Evolutionary conservation across 805 yeast species (phyloP), one percentile per base, ranked within the genome.

Genomic region (Myxozyma neglecta): DNA sequence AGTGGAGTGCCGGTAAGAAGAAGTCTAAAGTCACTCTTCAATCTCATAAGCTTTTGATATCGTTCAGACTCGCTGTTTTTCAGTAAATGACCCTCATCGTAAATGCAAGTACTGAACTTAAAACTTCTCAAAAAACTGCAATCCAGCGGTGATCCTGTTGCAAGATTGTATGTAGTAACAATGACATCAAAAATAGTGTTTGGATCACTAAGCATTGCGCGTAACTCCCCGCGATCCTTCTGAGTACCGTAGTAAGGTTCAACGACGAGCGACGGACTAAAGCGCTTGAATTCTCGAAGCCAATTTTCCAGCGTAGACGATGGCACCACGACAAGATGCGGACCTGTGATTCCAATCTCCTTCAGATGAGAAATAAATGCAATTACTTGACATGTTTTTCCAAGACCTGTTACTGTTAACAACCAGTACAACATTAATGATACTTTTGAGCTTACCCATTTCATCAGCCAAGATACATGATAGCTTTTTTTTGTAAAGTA

Each of bases 381-480:
- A 75, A 94, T 93, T 37, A 94, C 97, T 76, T 94, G 98, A 73
- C 96, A 88, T 0, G 99, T 94, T 73, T 94, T 94, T 62, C 99
- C 99, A 53, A 94, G 79, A 5, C 80, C 64, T 60, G 24, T 9
- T 2, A 13, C 18, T 11, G 40, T 44, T 53, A 51, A 50, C 6
- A 7, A 10, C 37, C 6, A 18, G 48, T 7, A 18, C 9, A 16
- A 8, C 3, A 29, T n/a, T 8, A n/a, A 18, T 6, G 13, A 29
- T n/a, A 29, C 1, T 39, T 10, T 13, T 16, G 10, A 35, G 24
- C 53, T 1, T 43, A 5, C 96, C 99, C 99, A 94, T 94, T 73
- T 94, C 99, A 76, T 94, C 99, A 0, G 99, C 99, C 53, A 94
- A 78, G 59, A 94, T 94, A 76, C 99, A 92, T 6, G 97, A 90